Base-by-base conservation (phyloP, 2,329 filamentous ascomycete genomes). In the Tolypocladium nubicola region DNA sequence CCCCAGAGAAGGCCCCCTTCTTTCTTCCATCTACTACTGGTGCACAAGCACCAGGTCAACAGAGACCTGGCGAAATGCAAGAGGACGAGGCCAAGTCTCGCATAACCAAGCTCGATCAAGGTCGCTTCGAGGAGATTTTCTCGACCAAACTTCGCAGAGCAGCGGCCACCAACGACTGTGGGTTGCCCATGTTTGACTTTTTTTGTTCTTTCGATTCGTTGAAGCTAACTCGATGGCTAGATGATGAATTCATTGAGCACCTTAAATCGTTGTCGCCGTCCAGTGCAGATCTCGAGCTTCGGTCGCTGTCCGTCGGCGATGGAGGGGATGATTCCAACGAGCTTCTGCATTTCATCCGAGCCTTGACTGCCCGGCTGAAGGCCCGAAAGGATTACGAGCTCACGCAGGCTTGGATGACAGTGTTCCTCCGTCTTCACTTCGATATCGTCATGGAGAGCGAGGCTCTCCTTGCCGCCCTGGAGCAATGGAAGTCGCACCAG, bases 381-480 rank as follows among this genome's bases (percentile, higher is more conserved):
- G 77, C 83, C 54, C 84, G 86, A 61, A 83, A 82, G 53, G 94
- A 97, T 71, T 99, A 96, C 71, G 94, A 99, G 73, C 79, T 99
- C 43, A 88, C 90, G 19, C 92, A 97, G 72, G 90, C 91, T 0
- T 99, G 94, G 93, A 97, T 99, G 91, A 86, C 88, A 2, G 93
- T 97, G 1, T 96, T 97, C 67, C 70, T 99, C 59, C 83, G 86
- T 53, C 75, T 96, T 45, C 93, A 97, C 71, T 82, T 81, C 61
- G 81, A 84, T 62, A 61, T 79, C 41, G 72, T 82, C 47, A 75
- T 75, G 73, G 78, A 74, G 67, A 81, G 66, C 70, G 73, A 76
- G 61, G 65, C 70, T 37, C 70, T 93, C 16, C 76, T 84, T 52
- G 75, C 72, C 1, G 83, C 82, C 52, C 72, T 97, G 59, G 71